Evolutionary conservation across 2,329 filamentous ascomycete species (phyloP).

Genomic region (Moelleriella libera): DNA sequence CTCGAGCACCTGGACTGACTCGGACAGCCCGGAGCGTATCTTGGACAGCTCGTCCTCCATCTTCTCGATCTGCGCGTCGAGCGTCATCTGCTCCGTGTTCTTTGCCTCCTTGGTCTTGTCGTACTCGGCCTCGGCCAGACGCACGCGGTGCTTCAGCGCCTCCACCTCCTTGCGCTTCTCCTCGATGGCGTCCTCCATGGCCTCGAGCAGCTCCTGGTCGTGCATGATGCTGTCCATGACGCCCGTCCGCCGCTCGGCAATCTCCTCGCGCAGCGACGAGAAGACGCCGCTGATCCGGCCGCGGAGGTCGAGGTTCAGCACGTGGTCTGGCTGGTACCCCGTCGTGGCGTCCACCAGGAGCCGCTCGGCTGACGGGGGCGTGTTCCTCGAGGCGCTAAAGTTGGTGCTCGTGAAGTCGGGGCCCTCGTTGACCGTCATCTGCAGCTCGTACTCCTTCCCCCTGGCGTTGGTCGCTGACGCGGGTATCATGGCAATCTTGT

Average conservation of each 20-base stretch:
- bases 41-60: conserved; percentile 97
- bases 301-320: conserved; percentile 79
- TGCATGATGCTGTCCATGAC: conserved; percentile 87
- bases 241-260: conserved; percentile 72
- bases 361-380: conserved; percentile 44
- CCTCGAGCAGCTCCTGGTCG: conserved; percentile 83
- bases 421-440: conserved; percentile 64
- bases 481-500: conserved; percentile 86
- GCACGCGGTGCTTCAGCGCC: conserved; percentile 74
- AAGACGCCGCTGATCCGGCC: conserved; percentile 71
- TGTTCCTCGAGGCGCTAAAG: conserved; percentile 26
- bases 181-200: conserved; percentile 91
- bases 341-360: conserved; percentile 69
- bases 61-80: conserved; percentile 91
- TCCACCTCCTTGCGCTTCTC: conserved; percentile 91
- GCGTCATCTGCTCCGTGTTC: conserved; percentile 73
- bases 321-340: conserved; percentile 79
- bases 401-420: conserved; percentile 61
- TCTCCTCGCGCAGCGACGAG: conserved; percentile 67
- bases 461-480: conserved; percentile 73
- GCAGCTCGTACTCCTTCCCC: conserved; percentile 71
- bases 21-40: conserved; percentile 71
- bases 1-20: conserved; percentile 83
- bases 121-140: conserved; percentile 83
- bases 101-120: conserved; percentile 83